Conservation (phyloP, 2,329 filamentous ascomycete species). For the Xylariaceae sp. region DNA sequence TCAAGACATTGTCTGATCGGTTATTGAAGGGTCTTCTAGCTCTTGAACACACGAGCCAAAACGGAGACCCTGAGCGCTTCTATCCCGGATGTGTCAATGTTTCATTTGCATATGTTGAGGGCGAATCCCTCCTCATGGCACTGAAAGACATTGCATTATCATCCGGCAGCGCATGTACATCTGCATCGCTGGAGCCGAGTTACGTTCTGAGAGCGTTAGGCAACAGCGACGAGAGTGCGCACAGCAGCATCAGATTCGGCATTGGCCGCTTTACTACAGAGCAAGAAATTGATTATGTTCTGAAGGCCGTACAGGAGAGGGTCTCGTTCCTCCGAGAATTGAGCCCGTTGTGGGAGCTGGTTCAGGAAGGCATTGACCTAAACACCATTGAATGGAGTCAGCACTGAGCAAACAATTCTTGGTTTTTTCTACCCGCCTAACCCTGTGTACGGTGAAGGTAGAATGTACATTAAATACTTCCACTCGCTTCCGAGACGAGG, state of each 20-base stretch:
- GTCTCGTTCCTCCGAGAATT: slow-evolving; percentile 92
- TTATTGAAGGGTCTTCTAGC: slow-evolving; percentile 77
- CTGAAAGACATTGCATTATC: slow-evolving; percentile 96
- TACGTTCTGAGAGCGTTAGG: slow-evolving; percentile 93
- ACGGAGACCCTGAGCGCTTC: slow-evolving; percentile 76
- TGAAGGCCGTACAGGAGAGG: slow-evolving; percentile 87
- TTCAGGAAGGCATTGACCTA: slow-evolving; percentile 93
- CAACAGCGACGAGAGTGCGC: slow-evolving; percentile 94
- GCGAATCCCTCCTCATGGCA: slow-evolving; percentile 96
- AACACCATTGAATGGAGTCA: slow-evolving; percentile 98
- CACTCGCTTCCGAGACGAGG: too few species aligned
- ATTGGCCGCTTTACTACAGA: slow-evolving; percentile 97
- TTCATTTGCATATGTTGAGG: slow-evolving; percentile 97
- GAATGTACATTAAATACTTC: slow-evolving; percentile 4
- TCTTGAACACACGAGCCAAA: slow-evolving; percentile 89
- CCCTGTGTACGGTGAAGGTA: background rate
- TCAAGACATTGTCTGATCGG: slow-evolving; percentile 77
- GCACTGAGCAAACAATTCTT: slow-evolving; percentile 62
- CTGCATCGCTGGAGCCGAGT: slow-evolving; percentile 90
- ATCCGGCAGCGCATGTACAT: slow-evolving; percentile 95
- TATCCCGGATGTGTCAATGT: slow-evolving; percentile 98
- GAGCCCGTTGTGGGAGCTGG: slow-evolving; percentile 94
- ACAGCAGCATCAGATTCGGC: slow-evolving; percentile 96
- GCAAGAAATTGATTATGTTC: slow-evolving; percentile 91
- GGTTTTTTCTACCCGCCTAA: too few species aligned